These are phyloP conservation scores for Saccharomycopsis sp. DNA, from an alignment of 805 yeast species.

Conservation along the genomic window DNA sequence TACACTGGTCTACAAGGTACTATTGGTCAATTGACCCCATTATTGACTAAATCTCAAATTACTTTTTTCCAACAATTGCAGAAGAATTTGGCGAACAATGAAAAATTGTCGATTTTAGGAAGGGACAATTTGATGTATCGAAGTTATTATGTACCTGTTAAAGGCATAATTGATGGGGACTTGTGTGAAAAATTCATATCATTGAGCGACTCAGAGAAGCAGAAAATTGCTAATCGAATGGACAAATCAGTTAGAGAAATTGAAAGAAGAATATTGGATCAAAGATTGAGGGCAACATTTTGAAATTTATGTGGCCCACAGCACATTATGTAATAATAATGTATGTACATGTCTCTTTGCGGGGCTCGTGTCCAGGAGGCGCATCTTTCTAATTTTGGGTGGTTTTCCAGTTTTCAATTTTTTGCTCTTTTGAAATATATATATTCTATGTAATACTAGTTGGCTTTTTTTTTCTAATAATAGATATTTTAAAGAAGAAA, in stretches of 20 bases:
- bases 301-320: background rate
- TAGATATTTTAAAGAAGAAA: background rate
- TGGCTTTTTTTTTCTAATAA: too few relatives aligned
- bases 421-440: too few relatives aligned
- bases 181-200: slow-evolving; percentile 52
- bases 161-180: slow-evolving; percentile 83
- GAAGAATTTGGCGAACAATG: slow-evolving; percentile 20
- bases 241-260: slow-evolving; percentile 31
- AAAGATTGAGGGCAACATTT: slow-evolving; percentile 18
- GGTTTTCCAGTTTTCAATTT: too few relatives aligned
- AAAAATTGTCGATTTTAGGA: slow-evolving; percentile 41
- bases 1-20: slow-evolving; percentile 81
- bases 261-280: slow-evolving; percentile 40
- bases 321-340: background rate
- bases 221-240: slow-evolving; percentile 13
- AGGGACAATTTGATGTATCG: slow-evolving; percentile 64
- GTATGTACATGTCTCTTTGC: background rate
- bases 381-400: background rate
- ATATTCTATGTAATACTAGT: too few relatives aligned
- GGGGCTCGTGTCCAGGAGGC: background rate
- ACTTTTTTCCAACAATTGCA: slow-evolving; percentile 53
- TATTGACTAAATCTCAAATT: slow-evolving; percentile 55
- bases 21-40: slow-evolving; percentile 66
- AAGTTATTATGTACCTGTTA: slow-evolving; percentile 75
- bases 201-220: slow-evolving; percentile 38